These are phyloP conservation scores for Amanita brunnescens DNA, from an alignment of 768 basidiomycete species.

Conservation along the genomic window DNA sequence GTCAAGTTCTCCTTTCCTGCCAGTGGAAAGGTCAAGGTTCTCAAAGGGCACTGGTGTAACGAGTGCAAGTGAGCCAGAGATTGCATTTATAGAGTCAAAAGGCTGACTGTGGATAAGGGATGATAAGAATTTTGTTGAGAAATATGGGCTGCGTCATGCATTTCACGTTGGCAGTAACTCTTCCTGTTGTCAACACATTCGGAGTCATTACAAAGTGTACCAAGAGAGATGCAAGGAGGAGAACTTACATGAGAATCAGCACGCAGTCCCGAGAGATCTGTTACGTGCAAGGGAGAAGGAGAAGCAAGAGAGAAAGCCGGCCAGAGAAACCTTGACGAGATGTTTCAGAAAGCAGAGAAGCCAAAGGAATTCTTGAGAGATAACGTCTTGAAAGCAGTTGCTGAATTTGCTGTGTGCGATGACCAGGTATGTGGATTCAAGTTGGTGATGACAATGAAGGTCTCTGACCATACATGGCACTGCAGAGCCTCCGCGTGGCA, in stretches of 20 bases:
- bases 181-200: slow-evolving; percentile 1
- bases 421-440: slow-evolving; percentile 10
- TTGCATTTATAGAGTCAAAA: background rate
- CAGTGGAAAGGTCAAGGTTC: background rate
- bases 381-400: slow-evolving; percentile 6
- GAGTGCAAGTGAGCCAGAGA: background rate
- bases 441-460: background rate
- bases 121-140: background rate
- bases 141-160: background rate
- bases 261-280: background rate
- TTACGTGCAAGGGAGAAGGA: background rate
- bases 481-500: slow-evolving; percentile 10
- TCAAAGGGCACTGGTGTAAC: slow-evolving; percentile 2
- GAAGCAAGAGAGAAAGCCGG: background rate
- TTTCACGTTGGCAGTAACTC: background rate
- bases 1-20: background rate
- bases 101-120: background rate
- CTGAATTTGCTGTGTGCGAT: slow-evolving; percentile 10
- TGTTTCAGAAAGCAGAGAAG: background rate
- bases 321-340: background rate
- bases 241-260: background rate
- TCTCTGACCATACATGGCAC: background rate
- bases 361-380: slow-evolving; percentile 8
- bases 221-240: slow-evolving; percentile 4
- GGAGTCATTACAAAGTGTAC: background rate